Base-by-base conservation (phyloP, 1,284 basidiomycete genomes). In the Clitocybe nebularis region DNA sequence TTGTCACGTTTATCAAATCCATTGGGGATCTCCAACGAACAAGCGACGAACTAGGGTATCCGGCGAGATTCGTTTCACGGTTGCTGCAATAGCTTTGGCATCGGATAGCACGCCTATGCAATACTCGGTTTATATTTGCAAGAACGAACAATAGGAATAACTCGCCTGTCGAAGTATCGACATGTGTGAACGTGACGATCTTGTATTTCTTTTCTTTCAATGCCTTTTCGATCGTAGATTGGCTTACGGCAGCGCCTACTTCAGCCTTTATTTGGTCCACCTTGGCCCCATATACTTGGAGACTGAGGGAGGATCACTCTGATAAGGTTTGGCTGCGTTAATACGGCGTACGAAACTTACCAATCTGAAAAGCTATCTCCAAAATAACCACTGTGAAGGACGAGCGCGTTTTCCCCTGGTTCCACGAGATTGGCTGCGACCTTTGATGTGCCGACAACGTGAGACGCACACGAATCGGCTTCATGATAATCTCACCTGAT, bases 171-270 rank as follows among this genome's bases (percentile, higher is more conserved):
- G 90, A 93, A 5, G 91, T 93, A 63, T 94, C 91, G 45, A 95
- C 93, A 60, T 99, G 95, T 4, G 96, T 98, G 58, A 98, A 81
- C 5, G 93, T 94, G 50, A 94, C 68, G 39, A 93, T 62, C 67
- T 95, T 96, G 77, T 91, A 96, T 60, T 86, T 85, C 66, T 92
- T 91, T 53, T 75, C 67, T 62, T 78, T 72, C 28, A 98, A 75
- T 1, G 89, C 88, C n/a, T 75, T 66, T 56, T 86, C 82, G 30
- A 95, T 66, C 32, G 84, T 77, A 3, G 74, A 61, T 28, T 71
- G 63, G 41, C 76, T 67, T 13, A 93, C 89, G 13, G 84, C 79
- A 33, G 77, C 78, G 23, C 96, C 96, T 48, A 98, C 72, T 21
- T 84, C 76, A 2, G 94, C 90, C 53, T 77, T 84, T 56, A 99